These are phyloP conservation scores for Alternaria sp. DNA, from an alignment of 2,329 filamentous ascomycete species.

Conservation along the genomic window DNA sequence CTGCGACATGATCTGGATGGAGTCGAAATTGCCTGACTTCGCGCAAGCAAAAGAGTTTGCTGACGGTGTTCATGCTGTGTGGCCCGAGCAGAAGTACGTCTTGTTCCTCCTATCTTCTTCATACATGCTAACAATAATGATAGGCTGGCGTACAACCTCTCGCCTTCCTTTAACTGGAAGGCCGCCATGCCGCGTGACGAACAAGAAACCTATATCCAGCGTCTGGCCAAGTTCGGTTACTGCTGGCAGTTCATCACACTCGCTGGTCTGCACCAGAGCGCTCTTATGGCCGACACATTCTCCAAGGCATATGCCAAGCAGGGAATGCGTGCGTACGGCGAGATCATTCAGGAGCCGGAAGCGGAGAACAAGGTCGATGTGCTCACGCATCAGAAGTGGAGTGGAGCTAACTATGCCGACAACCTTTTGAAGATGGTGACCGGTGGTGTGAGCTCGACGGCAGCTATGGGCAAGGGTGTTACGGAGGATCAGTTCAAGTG, in stretches of 20 bases:
- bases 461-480: conserved; percentile 96
- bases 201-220: conserved; percentile 96
- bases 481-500: conserved; percentile 94
- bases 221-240: conserved; percentile 87
- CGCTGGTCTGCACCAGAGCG: conserved; percentile 93
- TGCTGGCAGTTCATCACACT: conserved; percentile 99
- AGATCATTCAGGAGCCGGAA: conserved; percentile 97
- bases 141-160: conserved; percentile 96
- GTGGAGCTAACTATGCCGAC: conserved; percentile 91
- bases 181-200: conserved; percentile 88
- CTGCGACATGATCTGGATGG: conserved; percentile 99
- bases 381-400: conserved; percentile 99
- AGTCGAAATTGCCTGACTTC: conserved; percentile 94
- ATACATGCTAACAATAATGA: conserved; percentile 9
- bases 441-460: conserved; percentile 88
- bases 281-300: conserved; percentile 90
- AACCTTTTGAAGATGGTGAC: conserved; percentile 97
- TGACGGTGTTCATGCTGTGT: conserved; percentile 89
- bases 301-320: conserved; percentile 79
- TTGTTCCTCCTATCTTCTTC: background rate
- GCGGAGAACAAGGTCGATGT: conserved; percentile 91
- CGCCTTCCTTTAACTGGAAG: conserved; percentile 99
- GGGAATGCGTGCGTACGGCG: conserved; percentile 96
- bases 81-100: conserved; percentile 92
- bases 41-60: conserved; percentile 93